phyloP scores from a whole-genome alignment of 306 rosid species.

The Pueraria montana region DNA sequence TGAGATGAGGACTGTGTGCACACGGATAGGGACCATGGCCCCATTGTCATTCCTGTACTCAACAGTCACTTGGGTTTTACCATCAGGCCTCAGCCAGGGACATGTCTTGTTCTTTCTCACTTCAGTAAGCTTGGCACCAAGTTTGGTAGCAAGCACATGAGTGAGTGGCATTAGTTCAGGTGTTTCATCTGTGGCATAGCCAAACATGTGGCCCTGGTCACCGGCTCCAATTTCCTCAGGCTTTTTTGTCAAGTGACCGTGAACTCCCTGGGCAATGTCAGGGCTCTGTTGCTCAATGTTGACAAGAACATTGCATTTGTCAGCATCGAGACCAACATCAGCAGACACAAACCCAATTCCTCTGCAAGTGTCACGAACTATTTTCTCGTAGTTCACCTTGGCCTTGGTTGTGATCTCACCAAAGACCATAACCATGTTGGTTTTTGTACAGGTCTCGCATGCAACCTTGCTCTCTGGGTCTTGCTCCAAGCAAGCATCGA shows the following conservation, averaged over 20 bases:
- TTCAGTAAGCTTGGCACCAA: constrained; percentile 86
- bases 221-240: constrained; percentile 92
- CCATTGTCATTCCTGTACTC: constrained; percentile 81
- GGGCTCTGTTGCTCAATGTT: constrained; percentile 87
- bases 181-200: constrained; percentile 85
- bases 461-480: constrained; percentile 84
- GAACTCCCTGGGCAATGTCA: constrained; percentile 86
- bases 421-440: constrained; percentile 93
- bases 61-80: constrained; percentile 87
- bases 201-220: constrained; percentile 92
- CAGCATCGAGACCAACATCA: constrained; percentile 85
- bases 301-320: constrained; percentile 83
- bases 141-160: constrained; percentile 82
- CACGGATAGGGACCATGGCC: constrained; percentile 83
- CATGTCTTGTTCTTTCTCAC: constrained; percentile 81
- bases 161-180: constrained; percentile 85
- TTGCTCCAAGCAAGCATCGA: constrained; percentile 83
- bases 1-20: constrained; percentile 85
- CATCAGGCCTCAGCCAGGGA: constrained; percentile 87
- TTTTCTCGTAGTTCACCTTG: constrained; percentile 78
- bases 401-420: constrained; percentile 90
- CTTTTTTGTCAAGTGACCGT: constrained; percentile 75
- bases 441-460: constrained; percentile 89
- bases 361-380: constrained; percentile 81
- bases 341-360: constrained; percentile 77